These are phyloP conservation scores for Huntiella decipiens DNA, from an alignment of 2,329 filamentous ascomycete species.

Conservation along the genomic window DNA sequence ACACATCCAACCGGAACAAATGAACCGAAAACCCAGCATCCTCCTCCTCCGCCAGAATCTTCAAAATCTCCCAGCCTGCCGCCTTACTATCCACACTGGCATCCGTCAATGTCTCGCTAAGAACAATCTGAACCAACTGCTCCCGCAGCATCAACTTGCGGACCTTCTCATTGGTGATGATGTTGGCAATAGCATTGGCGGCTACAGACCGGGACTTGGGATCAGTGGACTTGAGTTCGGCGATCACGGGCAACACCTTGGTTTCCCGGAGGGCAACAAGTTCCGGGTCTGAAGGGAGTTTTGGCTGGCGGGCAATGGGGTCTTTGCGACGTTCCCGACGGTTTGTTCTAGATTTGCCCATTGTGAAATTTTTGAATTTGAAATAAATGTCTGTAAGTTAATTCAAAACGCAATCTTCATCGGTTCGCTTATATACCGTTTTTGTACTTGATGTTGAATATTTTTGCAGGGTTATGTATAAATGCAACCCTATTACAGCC, in stretches of 20 bases:
- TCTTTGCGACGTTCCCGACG: constrained; percentile 30
- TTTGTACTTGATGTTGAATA: no score
- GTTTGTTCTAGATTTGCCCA: constrained; percentile 42
- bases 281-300: constrained; percentile 43
- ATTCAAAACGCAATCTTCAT: neutral
- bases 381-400: no score
- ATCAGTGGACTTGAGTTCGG: constrained; percentile 39
- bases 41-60: constrained; percentile 41
- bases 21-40: constrained; percentile 49
- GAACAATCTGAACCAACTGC: constrained; percentile 42
- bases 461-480: no score
- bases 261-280: constrained; percentile 42
- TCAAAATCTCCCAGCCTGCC: constrained; percentile 48
- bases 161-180: constrained; percentile 41
- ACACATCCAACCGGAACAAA: constrained; percentile 39
- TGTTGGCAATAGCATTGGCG: constrained; percentile 39
- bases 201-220: constrained; percentile 39
- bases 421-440: neutral
- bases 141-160: constrained; percentile 47
- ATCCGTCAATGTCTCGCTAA: constrained; percentile 46
- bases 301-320: constrained; percentile 37
- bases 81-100: constrained; percentile 41
- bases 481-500: no score
- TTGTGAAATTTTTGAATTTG: constrained; percentile 15
- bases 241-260: constrained; percentile 44